Conservation (phyloP, 495 filamentous ascomycete species). For the Emericellopsis terricola region DNA sequence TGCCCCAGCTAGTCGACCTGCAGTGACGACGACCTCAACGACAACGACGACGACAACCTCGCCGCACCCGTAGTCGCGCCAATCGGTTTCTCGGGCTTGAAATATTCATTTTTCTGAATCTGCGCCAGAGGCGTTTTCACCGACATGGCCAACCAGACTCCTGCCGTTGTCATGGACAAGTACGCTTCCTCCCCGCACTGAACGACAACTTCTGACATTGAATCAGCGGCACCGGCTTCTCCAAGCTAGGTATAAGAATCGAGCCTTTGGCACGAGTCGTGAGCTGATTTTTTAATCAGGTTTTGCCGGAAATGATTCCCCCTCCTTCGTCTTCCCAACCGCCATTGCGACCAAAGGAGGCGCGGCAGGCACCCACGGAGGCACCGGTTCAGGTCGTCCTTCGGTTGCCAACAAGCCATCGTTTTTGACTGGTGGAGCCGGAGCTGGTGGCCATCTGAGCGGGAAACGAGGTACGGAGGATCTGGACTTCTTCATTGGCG, state of each 20-base stretch:
- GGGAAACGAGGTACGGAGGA: conserved; percentile 93
- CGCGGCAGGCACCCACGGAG: conserved; percentile 43
- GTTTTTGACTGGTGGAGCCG: conserved; percentile 82
- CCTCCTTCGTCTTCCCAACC: conserved; percentile 96
- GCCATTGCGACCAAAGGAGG: conserved; percentile 90
- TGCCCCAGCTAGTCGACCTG: neutral
- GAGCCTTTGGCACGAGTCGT: no score
- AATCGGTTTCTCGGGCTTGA: neutral
- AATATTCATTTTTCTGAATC: neutral
- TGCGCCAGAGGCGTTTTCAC: conserved; percentile 1
- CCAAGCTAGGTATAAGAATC: conserved; percentile 66
- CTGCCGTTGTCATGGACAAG: conserved; percentile 99
- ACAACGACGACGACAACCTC: neutral
- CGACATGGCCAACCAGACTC: conserved; percentile 88
- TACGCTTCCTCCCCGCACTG: conserved; percentile 29
- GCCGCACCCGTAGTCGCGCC: neutral
- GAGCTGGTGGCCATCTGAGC: conserved; percentile 61
- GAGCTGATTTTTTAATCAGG: conserved; percentile 28
- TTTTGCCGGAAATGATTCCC: conserved; percentile 97
- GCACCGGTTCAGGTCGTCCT: conserved; percentile 70
- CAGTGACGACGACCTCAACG: no score
- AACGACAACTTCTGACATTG: conserved; percentile 3
- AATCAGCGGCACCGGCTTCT: conserved; percentile 88
- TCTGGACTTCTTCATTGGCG: conserved; percentile 96
- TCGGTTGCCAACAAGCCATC: conserved; percentile 86